These are phyloP conservation scores for Pezicula carpinea DNA, from an alignment of 2,329 filamentous ascomycete genomes.

Conservation along the genomic window DNA sequence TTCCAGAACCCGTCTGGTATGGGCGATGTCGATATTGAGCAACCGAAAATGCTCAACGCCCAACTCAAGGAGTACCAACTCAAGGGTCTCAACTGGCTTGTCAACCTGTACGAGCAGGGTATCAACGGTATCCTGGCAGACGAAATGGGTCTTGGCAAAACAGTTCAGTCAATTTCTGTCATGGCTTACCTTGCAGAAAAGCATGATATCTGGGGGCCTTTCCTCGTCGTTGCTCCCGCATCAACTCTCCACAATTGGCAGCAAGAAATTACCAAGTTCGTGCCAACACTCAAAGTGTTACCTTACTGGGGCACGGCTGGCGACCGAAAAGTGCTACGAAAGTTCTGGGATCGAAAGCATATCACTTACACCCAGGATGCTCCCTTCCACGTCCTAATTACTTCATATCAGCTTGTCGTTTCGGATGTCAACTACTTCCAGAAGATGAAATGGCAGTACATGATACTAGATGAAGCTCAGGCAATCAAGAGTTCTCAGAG, in stretches of 20 bases:
- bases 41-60: slow-evolving; percentile 88
- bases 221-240: slow-evolving; percentile 91
- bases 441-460: slow-evolving; percentile 99
- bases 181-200: slow-evolving; percentile 98
- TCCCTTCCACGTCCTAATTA: slow-evolving; percentile 92
- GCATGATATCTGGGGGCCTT: slow-evolving; percentile 97
- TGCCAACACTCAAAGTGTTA: slow-evolving; percentile 88
- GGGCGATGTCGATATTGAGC: slow-evolving; percentile 88
- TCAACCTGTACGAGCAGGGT: slow-evolving; percentile 97
- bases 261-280: slow-evolving; percentile 93
- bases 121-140: slow-evolving; percentile 99
- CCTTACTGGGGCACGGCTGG: slow-evolving; percentile 96
- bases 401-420: slow-evolving; percentile 95
- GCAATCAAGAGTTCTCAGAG: slow-evolving; percentile 98
- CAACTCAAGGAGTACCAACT: slow-evolving; percentile 98
- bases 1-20: slow-evolving; percentile 98
- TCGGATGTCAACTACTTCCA: slow-evolving; percentile 96
- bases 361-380: slow-evolving; percentile 91
- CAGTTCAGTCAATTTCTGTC: slow-evolving; percentile 96
- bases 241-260: slow-evolving; percentile 99
- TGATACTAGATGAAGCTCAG: slow-evolving; percentile 98
- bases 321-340: slow-evolving; percentile 91
- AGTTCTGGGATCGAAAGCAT: slow-evolving; percentile 99
- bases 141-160: slow-evolving; percentile 99
- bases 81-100: slow-evolving; percentile 98